phyloP scores from a whole-genome alignment of 2,329 filamentous ascomycete genomes.

The Talaromyces islandicus region DNA sequence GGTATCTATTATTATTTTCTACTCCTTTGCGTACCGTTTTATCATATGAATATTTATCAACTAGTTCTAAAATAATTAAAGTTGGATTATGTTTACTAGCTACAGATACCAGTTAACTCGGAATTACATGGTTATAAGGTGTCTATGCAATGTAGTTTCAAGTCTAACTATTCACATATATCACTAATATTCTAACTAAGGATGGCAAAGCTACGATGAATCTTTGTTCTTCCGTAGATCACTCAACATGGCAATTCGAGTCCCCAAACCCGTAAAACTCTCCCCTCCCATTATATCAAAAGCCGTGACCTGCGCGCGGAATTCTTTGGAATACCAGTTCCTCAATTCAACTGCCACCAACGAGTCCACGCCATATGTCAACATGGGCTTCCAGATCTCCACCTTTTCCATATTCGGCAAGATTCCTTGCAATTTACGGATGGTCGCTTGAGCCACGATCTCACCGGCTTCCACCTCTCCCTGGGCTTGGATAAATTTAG shows the following conservation, averaged over 20 bases:
- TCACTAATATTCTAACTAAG: not conserved
- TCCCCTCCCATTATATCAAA: not conserved
- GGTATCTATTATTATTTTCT: not conserved
- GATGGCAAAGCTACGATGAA: not conserved
- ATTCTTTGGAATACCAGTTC: constrained; percentile 12
- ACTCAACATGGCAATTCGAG: not conserved
- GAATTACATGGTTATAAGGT: not conserved
- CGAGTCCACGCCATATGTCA: constrained; percentile 9
- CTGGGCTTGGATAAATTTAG: not conserved
- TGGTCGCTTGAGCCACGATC: not conserved
- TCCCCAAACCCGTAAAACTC: not conserved
- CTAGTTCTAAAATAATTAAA: not conserved
- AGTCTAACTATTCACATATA: not conserved
- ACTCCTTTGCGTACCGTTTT: not conserved
- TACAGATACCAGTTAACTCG: no score
- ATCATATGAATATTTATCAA: not conserved
- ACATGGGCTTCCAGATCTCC: not conserved
- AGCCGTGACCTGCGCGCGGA: constrained; percentile 3
- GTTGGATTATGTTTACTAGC: not conserved
- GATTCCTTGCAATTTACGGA: not conserved
- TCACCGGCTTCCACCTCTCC: not conserved
- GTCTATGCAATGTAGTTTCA: not conserved
- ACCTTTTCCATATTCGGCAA: not conserved
- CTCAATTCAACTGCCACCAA: constrained; percentile 16
- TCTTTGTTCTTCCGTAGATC: not conserved